Evolutionary conservation across 2,329 filamentous ascomycete species (phyloP).

Genomic region (Lachnellula hyalina): DNA sequence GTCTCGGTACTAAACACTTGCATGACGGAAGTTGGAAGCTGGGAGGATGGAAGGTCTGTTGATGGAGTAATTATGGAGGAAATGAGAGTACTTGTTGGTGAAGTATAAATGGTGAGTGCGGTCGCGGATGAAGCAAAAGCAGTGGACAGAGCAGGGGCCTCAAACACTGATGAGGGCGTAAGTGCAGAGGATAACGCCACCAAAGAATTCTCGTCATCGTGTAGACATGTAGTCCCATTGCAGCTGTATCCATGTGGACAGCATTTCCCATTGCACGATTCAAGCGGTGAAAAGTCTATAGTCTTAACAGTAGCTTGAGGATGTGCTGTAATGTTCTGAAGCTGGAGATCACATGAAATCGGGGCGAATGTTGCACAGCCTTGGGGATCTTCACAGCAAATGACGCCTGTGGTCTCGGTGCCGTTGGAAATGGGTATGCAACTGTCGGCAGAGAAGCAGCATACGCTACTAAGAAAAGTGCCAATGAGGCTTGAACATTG

Average conservation of each 20-base stretch:
- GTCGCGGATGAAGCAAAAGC: background rate
- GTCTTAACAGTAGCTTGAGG: background rate
- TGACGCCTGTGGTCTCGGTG: background rate
- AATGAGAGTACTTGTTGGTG: background rate
- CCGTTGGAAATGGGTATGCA: background rate
- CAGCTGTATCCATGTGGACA: background rate
- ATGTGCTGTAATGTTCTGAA: background rate
- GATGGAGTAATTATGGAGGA: background rate
- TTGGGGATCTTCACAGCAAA: background rate
- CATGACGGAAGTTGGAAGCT: background rate
- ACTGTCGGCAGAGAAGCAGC: background rate
- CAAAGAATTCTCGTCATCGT: background rate
- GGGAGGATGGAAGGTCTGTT: background rate
- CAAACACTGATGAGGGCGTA: too few species aligned
- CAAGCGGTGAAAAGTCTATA: background rate
- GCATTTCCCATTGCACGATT: background rate
- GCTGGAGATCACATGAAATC: background rate
- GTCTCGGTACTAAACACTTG: background rate
- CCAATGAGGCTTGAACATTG: background rate
- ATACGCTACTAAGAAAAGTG: background rate
- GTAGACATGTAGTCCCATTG: background rate
- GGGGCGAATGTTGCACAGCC: background rate
- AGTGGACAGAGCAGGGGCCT: too few species aligned
- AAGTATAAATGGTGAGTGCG: background rate
- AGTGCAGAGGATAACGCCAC: too few species aligned